phyloP scores from a whole-genome alignment of 2,329 filamentous ascomycete genomes.

The Madurella fahalii region DNA sequence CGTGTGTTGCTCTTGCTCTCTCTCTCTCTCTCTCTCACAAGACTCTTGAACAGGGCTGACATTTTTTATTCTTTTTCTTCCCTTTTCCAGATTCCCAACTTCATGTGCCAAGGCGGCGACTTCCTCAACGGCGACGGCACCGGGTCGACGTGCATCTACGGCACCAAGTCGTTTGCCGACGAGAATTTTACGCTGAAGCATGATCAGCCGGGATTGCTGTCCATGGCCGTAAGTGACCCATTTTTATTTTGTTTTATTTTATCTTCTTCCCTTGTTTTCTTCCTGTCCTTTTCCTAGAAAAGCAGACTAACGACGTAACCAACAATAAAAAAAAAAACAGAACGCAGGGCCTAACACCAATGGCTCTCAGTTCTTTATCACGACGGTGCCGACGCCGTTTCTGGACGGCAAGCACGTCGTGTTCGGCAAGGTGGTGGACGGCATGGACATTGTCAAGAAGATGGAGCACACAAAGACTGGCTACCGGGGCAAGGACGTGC shows the following conservation, averaged over 20 bases:
- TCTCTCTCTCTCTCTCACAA: not conserved
- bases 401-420: constrained; percentile 93
- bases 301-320: not conserved
- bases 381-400: constrained; percentile 79
- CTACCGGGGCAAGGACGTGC: constrained; percentile 68
- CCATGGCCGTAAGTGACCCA: constrained; percentile 76
- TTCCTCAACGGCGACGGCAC: constrained; percentile 92
- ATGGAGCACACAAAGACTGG: constrained; percentile 87
- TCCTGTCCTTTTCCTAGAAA: not conserved
- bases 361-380: constrained; percentile 97
- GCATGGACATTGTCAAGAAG: constrained; percentile 87
- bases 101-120: constrained; percentile 97
- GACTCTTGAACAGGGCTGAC: no score
- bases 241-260: not conserved
- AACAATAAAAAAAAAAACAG: constrained; percentile 59
- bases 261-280: not conserved
- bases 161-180: constrained; percentile 76
- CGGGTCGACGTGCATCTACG: constrained; percentile 84
- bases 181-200: constrained; percentile 85
- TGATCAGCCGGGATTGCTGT: constrained; percentile 73
- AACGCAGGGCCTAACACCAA: constrained; percentile 92
- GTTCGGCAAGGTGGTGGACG: constrained; percentile 84
- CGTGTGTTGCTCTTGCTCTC: constrained; percentile 57
- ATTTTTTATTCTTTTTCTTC: no score
- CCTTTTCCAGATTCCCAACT: constrained; percentile 71